These are phyloP conservation scores for Microsporum ferrugineum DNA, from an alignment of 2,329 filamentous ascomycete species.

Conservation along the genomic window DNA sequence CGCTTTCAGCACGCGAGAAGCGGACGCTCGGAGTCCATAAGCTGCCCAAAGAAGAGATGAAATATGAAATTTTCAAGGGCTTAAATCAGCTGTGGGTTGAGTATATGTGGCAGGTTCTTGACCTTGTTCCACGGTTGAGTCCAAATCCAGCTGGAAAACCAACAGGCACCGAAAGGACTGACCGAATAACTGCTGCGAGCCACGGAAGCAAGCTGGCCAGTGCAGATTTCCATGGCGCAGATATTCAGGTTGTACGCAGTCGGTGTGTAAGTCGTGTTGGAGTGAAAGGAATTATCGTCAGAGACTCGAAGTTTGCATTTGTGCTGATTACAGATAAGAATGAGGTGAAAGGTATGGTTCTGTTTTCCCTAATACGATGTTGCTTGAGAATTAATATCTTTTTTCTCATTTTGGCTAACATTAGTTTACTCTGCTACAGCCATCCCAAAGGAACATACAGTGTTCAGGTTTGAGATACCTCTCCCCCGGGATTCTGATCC, in stretches of 20 bases:
- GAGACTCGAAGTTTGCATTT: slow-evolving; percentile 77
- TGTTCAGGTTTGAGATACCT: slow-evolving; percentile 67
- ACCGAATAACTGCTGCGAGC: slow-evolving; percentile 44
- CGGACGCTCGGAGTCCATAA: slow-evolving; percentile 62
- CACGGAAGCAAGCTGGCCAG: slow-evolving; percentile 56
- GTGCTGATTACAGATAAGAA: slow-evolving; percentile 66
- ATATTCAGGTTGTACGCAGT: slow-evolving; percentile 71
- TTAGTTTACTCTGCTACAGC: slow-evolving; percentile 28
- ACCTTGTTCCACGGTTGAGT: slow-evolving; percentile 33
- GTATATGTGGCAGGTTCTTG: slow-evolving; percentile 75
- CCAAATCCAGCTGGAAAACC: slow-evolving; percentile 15
- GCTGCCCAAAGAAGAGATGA: slow-evolving; percentile 55
- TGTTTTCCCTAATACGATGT: background rate
- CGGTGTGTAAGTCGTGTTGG: slow-evolving; percentile 72
- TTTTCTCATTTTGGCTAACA: slow-evolving; percentile 1
- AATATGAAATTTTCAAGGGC: slow-evolving; percentile 65
- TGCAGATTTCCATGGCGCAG: slow-evolving; percentile 83
- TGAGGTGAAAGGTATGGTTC: slow-evolving; percentile 51
- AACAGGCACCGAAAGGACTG: slow-evolving; percentile 12
- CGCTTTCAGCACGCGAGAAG: slow-evolving; percentile 70
- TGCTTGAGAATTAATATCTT: slow-evolving; percentile 4
- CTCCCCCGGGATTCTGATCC: slow-evolving; percentile 20
- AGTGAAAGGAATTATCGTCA: slow-evolving; percentile 71
- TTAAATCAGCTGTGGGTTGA: slow-evolving; percentile 69
- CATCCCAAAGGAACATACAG: slow-evolving; percentile 79